Conservation (phyloP, 805 yeast genomes). For the Yamadazyma sp. region DNA sequence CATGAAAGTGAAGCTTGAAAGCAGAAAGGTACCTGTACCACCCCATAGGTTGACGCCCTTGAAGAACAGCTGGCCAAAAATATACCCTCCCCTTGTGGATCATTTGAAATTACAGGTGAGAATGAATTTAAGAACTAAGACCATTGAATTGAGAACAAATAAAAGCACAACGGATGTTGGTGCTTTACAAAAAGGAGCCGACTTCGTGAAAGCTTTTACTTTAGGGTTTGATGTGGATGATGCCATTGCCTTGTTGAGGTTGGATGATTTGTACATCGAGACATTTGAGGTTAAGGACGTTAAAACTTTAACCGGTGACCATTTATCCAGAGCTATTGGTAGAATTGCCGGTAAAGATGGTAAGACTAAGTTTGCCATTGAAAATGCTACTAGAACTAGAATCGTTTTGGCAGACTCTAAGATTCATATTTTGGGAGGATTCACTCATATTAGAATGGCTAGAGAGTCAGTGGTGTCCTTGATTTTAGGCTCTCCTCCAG, state of each 20-base stretch:
- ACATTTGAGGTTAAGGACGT: constrained; percentile 97
- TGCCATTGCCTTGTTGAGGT: constrained; percentile 88
- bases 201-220: constrained; percentile 91
- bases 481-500: constrained; percentile 97
- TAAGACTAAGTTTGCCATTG: constrained; percentile 96
- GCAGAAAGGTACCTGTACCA: constrained; percentile 89
- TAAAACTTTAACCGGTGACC: constrained; percentile 93
- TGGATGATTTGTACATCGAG: constrained; percentile 95
- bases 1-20: constrained; percentile 73
- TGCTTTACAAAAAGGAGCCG: constrained; percentile 97
- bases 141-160: constrained; percentile 85
- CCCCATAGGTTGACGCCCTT: constrained; percentile 97
- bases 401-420: constrained; percentile 96
- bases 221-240: constrained; percentile 97
- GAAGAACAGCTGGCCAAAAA: constrained; percentile 86
- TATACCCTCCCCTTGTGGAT: constrained; percentile 94
- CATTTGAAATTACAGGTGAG: constrained; percentile 93
- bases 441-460: constrained; percentile 97
- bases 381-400: constrained; percentile 97
- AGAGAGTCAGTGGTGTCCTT: constrained; percentile 93
- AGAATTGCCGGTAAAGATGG: constrained; percentile 99
- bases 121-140: constrained; percentile 86
- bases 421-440: constrained; percentile 96
- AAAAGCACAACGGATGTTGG: constrained; percentile 85
- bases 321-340: constrained; percentile 97